Base-by-base conservation (phyloP, 768 basidiomycete genomes). In the Boletus insuetus region DNA sequence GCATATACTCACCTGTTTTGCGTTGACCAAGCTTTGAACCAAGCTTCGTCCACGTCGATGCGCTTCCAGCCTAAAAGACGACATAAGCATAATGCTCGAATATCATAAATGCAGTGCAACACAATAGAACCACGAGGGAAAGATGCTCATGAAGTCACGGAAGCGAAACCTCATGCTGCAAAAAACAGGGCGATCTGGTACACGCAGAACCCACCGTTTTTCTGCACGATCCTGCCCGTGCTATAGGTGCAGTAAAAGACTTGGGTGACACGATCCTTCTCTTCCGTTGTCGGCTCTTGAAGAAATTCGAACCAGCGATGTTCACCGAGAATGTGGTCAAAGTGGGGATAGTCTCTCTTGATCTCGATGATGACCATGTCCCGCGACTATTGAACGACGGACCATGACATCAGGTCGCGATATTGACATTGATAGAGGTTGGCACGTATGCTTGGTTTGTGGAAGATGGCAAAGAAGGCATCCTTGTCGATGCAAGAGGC, bases 341-440 rank as follows among this genome's bases (percentile, higher is more conserved):
- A 71, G 14, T 67, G 46, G 3, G 58, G 46, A 26, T 70, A 74
- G 1, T 62, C 47, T 20, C 74, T 66, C 24, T 55, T 65, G 26
- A 80, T 61, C 43, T 79, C 79, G 54, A 80, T 67, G 46, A 80
- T 74, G 42, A 81, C 70, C 70, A 75, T 77, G 46, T 69, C 76
- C 11, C 72, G 76, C 1, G 79, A 74, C 77, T 78, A 26, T 37
- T 11, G 2, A 29, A 35, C 6, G 46, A 22, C n/a, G 34, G 46
- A 22, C 22, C 9, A 32, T 32, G 32, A 12, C 32, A 32, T 59
- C 49, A 58, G 54, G 52, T 51, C 4, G 12, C 3, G 32, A 44
- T 4, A 3, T 14, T 14, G 35, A 20, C 5, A 24, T n/a, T 16
- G 38, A 37, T n/a, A 11, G 19, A 35, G n/a, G 7, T n/a, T 22